Base-by-base conservation (phyloP, 768 basidiomycete species). In the Leccinum rimulosum region DNA sequence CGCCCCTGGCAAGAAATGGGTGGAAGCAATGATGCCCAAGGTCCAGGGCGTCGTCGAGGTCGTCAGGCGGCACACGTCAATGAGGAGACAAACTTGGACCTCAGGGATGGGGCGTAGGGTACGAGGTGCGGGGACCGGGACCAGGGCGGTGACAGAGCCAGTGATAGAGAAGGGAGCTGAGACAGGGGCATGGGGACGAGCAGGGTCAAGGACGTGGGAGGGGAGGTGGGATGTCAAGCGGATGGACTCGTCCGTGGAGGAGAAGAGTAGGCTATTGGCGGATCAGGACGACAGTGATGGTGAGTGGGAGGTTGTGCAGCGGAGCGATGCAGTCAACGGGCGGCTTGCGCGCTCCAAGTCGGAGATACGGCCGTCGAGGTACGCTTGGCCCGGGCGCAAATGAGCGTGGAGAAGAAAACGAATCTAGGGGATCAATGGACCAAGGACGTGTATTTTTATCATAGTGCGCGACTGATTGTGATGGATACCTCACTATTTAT, bases 31-130 rank as follows among this genome's bases (percentile, higher is more conserved):
- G 25, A 50, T 80, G 6, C 80, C 76, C 11, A 77, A 74, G 64
- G 73, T 85, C 67, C 70, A 72, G 49, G 70, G 67, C 2, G 74
- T 77, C 6, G 76, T 77, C 27, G 66, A 72, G 40, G 64, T 66
- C 22, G 50, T 73, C 15, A 59, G 61, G 31, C 68, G 68, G 28
- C 66, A 54, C 47, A 58, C 71, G 47, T 68, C 61, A 22, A 4
- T 63, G 38, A 43, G n/a, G 40, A 19, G n/a, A 19, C 53, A 17
- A 5, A 38, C 22, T 22, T 22, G 52, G 7, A 52, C 58, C 5
- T 4, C 40, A n/a, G 40, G 40, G n/a, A 40, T 9, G 17, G 38
- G 38, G 38, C 17, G 8, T n/a, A 17, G 38, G 38, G 17, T n/a
- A n/a, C 31, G 11, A 11, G 38, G 38, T n/a, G 38, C 17, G 15